Evolutionary conservation across 2,329 filamentous ascomycete genomes (phyloP).

Genomic region (Alternaria gaisen): DNA sequence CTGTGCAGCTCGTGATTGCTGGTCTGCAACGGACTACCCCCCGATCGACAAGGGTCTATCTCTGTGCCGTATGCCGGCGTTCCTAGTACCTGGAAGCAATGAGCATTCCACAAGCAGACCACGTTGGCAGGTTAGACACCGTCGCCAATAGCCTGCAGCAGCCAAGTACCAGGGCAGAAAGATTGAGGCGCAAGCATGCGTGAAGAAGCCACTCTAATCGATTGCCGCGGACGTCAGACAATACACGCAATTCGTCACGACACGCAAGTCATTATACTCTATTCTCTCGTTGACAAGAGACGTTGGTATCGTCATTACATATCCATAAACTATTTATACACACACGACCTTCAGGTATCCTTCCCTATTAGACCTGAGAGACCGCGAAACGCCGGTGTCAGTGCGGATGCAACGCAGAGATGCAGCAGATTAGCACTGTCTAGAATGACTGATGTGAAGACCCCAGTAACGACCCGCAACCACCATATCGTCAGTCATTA

Average conservation of each 20-base stretch:
- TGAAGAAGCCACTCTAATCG: not conserved
- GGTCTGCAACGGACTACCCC: not conserved
- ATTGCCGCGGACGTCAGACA: not conserved
- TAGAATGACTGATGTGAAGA: constrained; percentile 4
- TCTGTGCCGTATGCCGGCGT: not conserved
- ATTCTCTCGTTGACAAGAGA: not conserved
- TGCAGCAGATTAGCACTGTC: constrained; percentile 1
- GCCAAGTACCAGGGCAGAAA: not conserved
- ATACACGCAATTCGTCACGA: not conserved
- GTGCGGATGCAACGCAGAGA: constrained; percentile 1
- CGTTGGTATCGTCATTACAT: not conserved
- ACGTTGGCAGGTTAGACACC: not conserved
- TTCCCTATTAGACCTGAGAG: not conserved
- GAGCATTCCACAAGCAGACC: not conserved
- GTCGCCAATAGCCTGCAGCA: not conserved
- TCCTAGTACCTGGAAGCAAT: not conserved
- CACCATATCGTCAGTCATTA: constrained; percentile 6
- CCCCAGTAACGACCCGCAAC: not conserved
- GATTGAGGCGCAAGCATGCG: not conserved
- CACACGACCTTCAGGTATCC: not conserved
- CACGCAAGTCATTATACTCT: not conserved
- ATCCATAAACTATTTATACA: constrained; percentile 5
- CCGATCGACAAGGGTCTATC: not conserved
- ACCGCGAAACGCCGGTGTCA: not conserved
- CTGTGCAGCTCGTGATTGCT: not conserved